Percentiles rank a stretch among this genome's conserved stretches.
Conservation (phyloP, 306 rosid genomes). For the Vigna angularis region DNA sequence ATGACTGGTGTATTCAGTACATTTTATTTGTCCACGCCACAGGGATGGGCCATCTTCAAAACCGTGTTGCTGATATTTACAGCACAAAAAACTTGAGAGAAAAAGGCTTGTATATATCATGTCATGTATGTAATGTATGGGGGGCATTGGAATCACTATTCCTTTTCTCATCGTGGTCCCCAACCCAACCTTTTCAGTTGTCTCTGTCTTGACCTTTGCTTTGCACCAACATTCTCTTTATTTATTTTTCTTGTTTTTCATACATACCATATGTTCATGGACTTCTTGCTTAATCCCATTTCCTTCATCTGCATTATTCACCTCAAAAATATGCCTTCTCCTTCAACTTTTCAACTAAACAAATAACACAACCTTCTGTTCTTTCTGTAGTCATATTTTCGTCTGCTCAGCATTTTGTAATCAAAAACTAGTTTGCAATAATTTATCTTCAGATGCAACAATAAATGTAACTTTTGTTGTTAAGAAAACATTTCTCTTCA, state of each 20-base stretch:
- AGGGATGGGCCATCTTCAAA: conserved; percentile 57
- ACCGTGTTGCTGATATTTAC: conserved; percentile 44
- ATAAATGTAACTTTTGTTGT: not conserved
- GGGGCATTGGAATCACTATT: conserved; percentile 54
- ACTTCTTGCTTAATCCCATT: not conserved
- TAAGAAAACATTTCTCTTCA: not conserved
- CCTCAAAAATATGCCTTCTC: not conserved
- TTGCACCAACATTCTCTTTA: conserved; percentile 59
- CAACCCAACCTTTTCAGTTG: conserved; percentile 47
- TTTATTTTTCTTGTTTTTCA: conserved; percentile 10
- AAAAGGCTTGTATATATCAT: conserved; percentile 6
- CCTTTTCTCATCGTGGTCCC: conserved; percentile 50
- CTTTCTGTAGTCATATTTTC: conserved; percentile 42
- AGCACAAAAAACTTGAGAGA: conserved; percentile 48
- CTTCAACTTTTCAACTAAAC: not conserved
- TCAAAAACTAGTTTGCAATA: not conserved
- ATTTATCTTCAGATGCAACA: not conserved
- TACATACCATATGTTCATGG: not conserved
- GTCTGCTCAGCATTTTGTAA: not conserved
- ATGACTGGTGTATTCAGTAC: conserved; percentile 44
- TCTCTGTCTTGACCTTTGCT: conserved; percentile 51
- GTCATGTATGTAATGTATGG: not conserved
- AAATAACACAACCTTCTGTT: conserved; percentile 35
- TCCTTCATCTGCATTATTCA: conserved; percentile 21
- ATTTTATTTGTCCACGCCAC: conserved; percentile 48